These are phyloP conservation scores for Ceratobasidium theobromae DNA, from an alignment of 1,284 basidiomycete genomes.

Conservation along the genomic window DNA sequence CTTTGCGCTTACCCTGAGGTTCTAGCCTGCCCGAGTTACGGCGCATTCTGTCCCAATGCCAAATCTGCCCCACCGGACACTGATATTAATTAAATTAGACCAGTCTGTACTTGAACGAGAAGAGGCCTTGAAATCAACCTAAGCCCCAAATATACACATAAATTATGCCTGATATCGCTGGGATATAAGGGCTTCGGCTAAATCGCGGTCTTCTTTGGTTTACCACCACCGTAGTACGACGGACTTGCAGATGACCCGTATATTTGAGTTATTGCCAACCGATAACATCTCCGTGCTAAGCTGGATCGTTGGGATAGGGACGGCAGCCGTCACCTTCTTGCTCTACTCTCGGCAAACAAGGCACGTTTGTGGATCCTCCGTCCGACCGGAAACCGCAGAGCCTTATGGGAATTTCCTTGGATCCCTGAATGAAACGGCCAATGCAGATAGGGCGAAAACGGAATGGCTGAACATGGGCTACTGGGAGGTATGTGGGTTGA, in stretches of 20 bases:
- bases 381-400: neutral
- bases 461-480: conserved; percentile 72
- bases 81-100: conserved; percentile 93
- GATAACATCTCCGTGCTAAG: neutral
- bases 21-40: conserved; percentile 91
- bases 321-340: neutral
- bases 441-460: conserved; percentile 41
- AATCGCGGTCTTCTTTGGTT: neutral
- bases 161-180: too few species aligned
- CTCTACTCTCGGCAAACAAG: neutral
- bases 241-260: neutral
- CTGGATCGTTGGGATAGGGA: neutral
- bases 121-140: conserved; percentile 59
- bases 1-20: conserved; percentile 2
- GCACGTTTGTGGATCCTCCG: neutral
- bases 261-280: neutral
- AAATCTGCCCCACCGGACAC: conserved; percentile 79
- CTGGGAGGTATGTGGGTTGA: conserved; percentile 53
- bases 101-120: conserved; percentile 86
- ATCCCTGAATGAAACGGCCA: neutral
- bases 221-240: too few species aligned
- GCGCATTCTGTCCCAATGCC: conserved; percentile 90
- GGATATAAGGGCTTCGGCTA: neutral
- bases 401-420: conserved; percentile 17
- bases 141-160: conserved; percentile 3